Evolutionary conservation across 1,284 basidiomycete species (phyloP).

Genomic region (Microbotryomycetes sp.): DNA sequence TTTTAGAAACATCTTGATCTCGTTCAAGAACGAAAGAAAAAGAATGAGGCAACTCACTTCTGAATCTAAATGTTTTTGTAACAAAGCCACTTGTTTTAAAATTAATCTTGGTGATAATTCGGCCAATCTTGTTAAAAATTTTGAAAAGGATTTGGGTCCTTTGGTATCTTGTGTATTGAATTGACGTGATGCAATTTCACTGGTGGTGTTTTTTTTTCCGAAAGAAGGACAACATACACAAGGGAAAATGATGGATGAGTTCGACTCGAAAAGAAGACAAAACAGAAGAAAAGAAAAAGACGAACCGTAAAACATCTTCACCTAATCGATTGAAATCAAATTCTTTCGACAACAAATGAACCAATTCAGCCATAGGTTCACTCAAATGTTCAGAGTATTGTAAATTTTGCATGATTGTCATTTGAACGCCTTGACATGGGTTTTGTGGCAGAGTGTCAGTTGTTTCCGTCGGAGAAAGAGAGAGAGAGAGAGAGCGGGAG

Average conservation of each 20-base stretch:
- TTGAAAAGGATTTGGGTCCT: constrained; percentile 75
- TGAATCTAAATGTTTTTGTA: constrained; percentile 81
- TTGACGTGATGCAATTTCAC: constrained; percentile 69
- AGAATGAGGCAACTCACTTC: constrained; percentile 54
- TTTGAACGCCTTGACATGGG: constrained; percentile 55
- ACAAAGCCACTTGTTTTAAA: constrained; percentile 79
- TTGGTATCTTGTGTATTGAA: constrained; percentile 82
- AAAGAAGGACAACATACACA: neutral
- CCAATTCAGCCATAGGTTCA: constrained; percentile 87
- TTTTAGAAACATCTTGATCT: neutral
- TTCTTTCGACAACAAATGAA: constrained; percentile 71
- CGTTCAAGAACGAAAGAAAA: neutral
- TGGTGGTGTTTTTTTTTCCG: too few relatives aligned
- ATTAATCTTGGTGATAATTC: constrained; percentile 80
- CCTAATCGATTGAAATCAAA: constrained; percentile 84
- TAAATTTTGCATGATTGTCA: constrained; percentile 81
- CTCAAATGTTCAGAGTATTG: constrained; percentile 93
- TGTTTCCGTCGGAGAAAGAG: neutral
- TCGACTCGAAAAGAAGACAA: constrained; percentile 17
- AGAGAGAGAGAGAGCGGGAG: neutral
- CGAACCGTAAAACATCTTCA: constrained; percentile 71
- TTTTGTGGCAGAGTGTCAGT: neutral
- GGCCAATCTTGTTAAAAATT: constrained; percentile 74
- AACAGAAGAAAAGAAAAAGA: constrained; percentile 3
- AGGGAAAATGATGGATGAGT: neutral